A percentile compares a stretch with the other conserved stretches of the same genome.
These are phyloP conservation scores for Deuterostichococcus epilithicus DNA, from an alignment of 139 green algal species.

Conservation along the genomic window DNA sequence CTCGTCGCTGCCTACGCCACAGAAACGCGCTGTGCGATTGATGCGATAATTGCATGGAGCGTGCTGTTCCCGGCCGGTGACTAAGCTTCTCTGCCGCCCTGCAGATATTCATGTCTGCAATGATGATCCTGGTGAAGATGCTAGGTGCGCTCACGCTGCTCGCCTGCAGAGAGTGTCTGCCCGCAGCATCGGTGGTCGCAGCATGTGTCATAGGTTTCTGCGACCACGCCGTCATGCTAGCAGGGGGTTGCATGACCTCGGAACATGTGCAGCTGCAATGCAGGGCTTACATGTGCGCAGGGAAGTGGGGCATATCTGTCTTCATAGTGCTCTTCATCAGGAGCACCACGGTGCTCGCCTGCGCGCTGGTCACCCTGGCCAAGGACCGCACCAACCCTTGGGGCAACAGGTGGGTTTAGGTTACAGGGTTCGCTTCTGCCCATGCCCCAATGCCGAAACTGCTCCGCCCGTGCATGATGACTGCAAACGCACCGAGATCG, in stretches of 20 bases:
- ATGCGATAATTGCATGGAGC: too few species aligned
- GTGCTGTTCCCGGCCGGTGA: too few species aligned
- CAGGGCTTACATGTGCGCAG: too few species aligned
- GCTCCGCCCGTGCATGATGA: neutral
- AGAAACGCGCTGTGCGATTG: too few species aligned
- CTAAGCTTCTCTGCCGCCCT: too few species aligned
- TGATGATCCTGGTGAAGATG: neutral
- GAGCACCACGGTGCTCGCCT: conserved; percentile 10
- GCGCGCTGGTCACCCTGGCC: conserved; percentile 15
- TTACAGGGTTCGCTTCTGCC: neutral
- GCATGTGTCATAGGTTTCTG: too few species aligned
- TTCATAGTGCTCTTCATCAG: conserved; percentile 13
- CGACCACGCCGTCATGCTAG: too few species aligned
- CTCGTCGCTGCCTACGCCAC: too few species aligned
- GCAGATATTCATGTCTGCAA: neutral
- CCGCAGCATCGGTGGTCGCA: too few species aligned
- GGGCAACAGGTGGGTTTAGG: conserved; percentile 12
- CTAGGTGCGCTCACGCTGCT: neutral
- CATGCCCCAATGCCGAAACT: too few species aligned
- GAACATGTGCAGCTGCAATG: too few species aligned
- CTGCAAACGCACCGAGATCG: neutral
- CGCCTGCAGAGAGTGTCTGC: neutral
- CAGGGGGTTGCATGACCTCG: too few species aligned
- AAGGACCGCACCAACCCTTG: conserved; percentile 15
- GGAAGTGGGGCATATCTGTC: neutral